Evolutionary conservation across 164 flowering plant genomes (phyloP), one percentile per base, ranked within the genome.

Genomic region (Buxus sempervirens): DNA sequence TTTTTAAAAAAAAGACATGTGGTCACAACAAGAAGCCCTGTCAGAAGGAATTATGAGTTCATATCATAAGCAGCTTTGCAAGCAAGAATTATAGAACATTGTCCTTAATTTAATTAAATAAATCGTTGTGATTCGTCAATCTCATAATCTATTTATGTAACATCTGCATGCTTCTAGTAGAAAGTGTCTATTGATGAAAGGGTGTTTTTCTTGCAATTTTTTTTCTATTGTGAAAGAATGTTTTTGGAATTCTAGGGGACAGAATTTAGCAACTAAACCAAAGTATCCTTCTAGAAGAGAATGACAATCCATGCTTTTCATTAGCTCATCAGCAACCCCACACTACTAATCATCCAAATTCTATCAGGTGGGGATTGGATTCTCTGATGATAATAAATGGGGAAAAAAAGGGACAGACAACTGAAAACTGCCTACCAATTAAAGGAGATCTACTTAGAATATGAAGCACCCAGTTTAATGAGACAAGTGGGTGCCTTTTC

Each of bases 111-210:
- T 20, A 41, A 62, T 5, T 20, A 41, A 62, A 62, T 58, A 67
- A 67, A 63, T 58, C 42, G 60, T 28, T 51, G 54, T 25, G 22
- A 25, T 58, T 58, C 68, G 45, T 41, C 54, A 42, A 36, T 54
- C 45, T 28, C 57, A 59, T 16, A 23, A 23, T 49, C 65, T n/a
- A 54, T 45, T 45, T 45, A 9, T 45, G 63, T 67, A 28, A 4
- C 42, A 26, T 67, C 56, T 24, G 54, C n/a, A n/a, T n/a, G n/a
- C 23, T 51, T 54, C 67, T 24, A 54, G 55, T 42, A n/a, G 32
- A 45, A 32, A 53, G 23, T 62, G 48, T 22, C 28, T 32, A 51
- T 61, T 60, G 1, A 36, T 22, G 22, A 14, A 42, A 16, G 65
- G 51, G 8, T 54, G 56, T 32, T 41, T 66, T n/a, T n/a, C n/a